These are phyloP conservation scores for Hygrocybe coccinea DNA, from an alignment of 768 basidiomycete species.

Conservation along the genomic window DNA sequence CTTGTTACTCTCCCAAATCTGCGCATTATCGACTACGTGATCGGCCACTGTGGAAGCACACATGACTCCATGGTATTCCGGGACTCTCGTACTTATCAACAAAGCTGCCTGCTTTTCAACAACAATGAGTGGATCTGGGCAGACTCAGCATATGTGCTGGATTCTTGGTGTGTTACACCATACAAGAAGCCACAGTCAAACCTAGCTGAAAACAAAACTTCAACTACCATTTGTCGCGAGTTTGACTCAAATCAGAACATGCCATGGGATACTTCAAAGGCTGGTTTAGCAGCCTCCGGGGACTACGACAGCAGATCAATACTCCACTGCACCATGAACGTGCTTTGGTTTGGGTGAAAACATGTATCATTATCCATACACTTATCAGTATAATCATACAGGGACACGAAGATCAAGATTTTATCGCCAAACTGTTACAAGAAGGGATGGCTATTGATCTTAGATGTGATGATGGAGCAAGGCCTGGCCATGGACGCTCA, in stretches of 20 bases:
- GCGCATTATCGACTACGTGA: constrained; percentile 24
- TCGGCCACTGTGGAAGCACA: constrained; percentile 25
- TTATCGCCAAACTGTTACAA: background rate
- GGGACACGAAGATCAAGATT: constrained; percentile 4
- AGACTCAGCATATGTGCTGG: constrained; percentile 28
- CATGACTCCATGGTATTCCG: constrained; percentile 22
- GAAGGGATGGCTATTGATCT: background rate
- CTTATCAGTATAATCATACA: constrained; percentile 4
- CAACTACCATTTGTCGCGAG: constrained; percentile 24
- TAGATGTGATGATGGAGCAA: background rate
- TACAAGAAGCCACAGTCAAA: constrained; percentile 27
- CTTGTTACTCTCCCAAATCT: constrained; percentile 25
- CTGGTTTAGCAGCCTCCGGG: constrained; percentile 22
- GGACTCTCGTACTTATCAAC: constrained; percentile 14
- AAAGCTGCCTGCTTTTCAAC: constrained; percentile 13
- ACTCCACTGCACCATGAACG: constrained; percentile 14
- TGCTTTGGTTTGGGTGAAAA: constrained; percentile 17
- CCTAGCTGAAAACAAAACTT: constrained; percentile 21
- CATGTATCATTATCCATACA: constrained; percentile 23
- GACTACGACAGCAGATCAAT: constrained; percentile 24
- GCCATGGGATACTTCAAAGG: constrained; percentile 27
- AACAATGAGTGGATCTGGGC: constrained; percentile 25
- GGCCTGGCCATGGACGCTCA: background rate
- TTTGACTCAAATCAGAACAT: constrained; percentile 28
- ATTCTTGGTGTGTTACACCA: constrained; percentile 26